Conservation (phyloP, 345 rosid species). For the Limnanthes douglasii region DNA sequence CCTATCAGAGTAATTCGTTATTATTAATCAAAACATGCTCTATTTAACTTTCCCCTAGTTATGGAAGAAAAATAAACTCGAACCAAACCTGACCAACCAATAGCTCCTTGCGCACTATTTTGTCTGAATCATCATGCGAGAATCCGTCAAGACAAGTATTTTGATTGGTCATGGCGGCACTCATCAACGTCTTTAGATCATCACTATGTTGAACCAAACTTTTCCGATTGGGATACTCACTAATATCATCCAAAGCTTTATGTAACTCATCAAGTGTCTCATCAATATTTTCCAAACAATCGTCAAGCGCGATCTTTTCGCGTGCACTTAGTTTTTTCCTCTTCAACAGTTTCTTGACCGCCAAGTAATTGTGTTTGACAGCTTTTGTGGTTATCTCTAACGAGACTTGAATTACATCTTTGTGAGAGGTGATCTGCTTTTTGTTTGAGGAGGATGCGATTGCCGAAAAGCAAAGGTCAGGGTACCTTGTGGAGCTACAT, state of each 20-base stretch:
- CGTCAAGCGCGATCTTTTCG: constrained; percentile 67
- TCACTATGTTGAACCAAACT: constrained; percentile 51
- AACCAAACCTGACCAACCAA: constrained; percentile 25
- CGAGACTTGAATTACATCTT: constrained; percentile 38
- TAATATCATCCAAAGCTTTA: constrained; percentile 38
- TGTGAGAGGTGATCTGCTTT: constrained; percentile 20
- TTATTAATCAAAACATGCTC: background rate
- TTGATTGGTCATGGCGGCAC: constrained; percentile 86
- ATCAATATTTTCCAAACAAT: constrained; percentile 76
- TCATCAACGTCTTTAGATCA: constrained; percentile 65
- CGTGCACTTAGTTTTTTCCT: constrained; percentile 25
- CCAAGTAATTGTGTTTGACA: constrained; percentile 30
- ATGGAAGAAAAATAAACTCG: background rate
- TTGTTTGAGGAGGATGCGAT: constrained; percentile 17
- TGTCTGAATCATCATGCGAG: constrained; percentile 51
- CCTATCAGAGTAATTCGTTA: too few species aligned
- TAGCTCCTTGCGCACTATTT: constrained; percentile 28
- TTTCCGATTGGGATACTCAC: constrained; percentile 45
- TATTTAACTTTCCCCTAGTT: background rate
- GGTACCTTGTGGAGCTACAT: constrained; percentile 46
- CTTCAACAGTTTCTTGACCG: constrained; percentile 21
- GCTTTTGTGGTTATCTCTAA: constrained; percentile 35
- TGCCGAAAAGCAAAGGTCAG: constrained; percentile 58
- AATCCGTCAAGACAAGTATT: constrained; percentile 86
- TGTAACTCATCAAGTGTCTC: constrained; percentile 72